These are phyloP conservation scores for Rehmannia glutinosa DNA, from an alignment of 257 asterid species.

Conservation along the genomic window DNA sequence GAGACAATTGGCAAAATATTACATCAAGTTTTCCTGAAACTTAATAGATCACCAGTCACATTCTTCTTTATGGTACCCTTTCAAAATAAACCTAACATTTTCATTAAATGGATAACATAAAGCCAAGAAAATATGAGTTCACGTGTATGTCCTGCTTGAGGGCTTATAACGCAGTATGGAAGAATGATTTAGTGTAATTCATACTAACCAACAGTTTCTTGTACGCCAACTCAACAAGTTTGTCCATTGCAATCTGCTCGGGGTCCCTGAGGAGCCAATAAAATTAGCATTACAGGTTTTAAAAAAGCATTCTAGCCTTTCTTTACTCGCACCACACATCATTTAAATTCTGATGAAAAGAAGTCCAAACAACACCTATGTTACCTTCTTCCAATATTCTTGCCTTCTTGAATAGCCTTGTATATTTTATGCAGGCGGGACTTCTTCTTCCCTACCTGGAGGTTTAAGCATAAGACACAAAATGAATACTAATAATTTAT, in stretches of 20 bases:
- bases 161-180: background rate
- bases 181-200: conserved; percentile 8
- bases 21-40: background rate
- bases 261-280: conserved; percentile 60
- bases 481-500: background rate
- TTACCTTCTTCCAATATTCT: conserved; percentile 48
- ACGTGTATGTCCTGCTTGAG: background rate
- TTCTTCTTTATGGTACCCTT: background rate
- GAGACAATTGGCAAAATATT: background rate
- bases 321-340: background rate
- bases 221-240: conserved; percentile 74
- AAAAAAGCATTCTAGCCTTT: background rate
- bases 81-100: background rate
- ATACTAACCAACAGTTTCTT: conserved; percentile 74
- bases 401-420: conserved; percentile 57
- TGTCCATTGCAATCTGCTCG: conserved; percentile 80
- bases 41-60: background rate
- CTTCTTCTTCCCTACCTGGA: conserved; percentile 62
- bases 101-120: background rate
- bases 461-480: conserved; percentile 18
- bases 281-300: background rate
- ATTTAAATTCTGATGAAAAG: background rate
- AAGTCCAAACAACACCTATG: conserved; percentile 6
- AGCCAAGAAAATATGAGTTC: background rate
- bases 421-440: conserved; percentile 40